A percentile compares a stretch with the other conserved stretches of the same genome.
Evolutionary conservation across 495 filamentous ascomycete species (phyloP).

Genomic region (Glonium stellatum): DNA sequence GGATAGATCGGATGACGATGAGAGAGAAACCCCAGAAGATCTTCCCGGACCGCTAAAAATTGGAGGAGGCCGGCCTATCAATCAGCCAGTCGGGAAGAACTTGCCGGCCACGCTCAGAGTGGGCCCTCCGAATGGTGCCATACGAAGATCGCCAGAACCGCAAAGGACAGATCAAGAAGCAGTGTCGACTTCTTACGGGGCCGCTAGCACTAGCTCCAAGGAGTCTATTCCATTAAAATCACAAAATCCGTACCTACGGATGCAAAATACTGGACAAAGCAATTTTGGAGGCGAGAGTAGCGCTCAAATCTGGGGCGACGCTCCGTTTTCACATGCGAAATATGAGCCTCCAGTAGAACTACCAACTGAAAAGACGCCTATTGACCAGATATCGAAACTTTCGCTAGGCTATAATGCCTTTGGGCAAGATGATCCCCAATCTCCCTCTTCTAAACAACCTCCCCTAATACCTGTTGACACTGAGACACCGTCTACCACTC

Average conservation of each 20-base stretch:
- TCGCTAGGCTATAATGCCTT: neutral
- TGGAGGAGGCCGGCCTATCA: constrained; percentile 16
- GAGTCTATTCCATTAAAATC: constrained; percentile 22
- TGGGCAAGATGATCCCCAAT: neutral
- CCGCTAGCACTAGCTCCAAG: constrained; percentile 16
- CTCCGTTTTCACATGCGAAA: constrained; percentile 4
- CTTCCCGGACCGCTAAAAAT: constrained; percentile 24
- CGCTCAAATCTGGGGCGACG: constrained; percentile 27
- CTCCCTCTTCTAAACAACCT: constrained; percentile 13
- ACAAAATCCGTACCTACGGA: constrained; percentile 29
- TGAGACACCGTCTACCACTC: constrained; percentile 8
- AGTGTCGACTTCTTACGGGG: constrained; percentile 20
- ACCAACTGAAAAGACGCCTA: constrained; percentile 20
- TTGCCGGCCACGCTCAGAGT: constrained; percentile 24
- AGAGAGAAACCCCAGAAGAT: constrained; percentile 6
- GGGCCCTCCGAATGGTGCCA: constrained; percentile 18
- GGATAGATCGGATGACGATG: constrained; percentile 20
- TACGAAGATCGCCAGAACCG: constrained; percentile 14
- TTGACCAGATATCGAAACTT: constrained; percentile 9
- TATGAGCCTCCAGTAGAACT: constrained; percentile 21
- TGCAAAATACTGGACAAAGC: constrained; percentile 24
- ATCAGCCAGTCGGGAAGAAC: constrained; percentile 2
- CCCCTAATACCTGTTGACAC: constrained; percentile 24
- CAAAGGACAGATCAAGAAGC: constrained; percentile 8
- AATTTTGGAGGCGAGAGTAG: constrained; percentile 28